These are phyloP conservation scores for Paralagenidium karlingii DNA, from an alignment of 352 stramenopile species.

Conservation along the genomic window DNA sequence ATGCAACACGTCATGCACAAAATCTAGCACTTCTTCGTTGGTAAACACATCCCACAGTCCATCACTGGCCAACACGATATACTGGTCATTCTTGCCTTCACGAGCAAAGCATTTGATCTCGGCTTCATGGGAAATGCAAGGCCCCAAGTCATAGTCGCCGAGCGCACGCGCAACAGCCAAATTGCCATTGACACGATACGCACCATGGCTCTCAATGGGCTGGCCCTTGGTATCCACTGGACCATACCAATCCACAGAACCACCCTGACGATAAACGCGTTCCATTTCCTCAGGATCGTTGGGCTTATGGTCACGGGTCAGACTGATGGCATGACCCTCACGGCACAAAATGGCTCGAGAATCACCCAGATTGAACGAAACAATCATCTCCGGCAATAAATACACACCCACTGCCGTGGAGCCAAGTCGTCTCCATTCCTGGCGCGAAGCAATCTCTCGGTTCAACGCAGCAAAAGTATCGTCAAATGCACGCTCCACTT, in stretches of 20 bases:
- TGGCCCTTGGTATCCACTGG: conserved; percentile 70
- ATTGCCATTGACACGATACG: conserved; percentile 88
- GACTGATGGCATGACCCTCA: conserved; percentile 40
- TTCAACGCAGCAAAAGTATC: conserved; percentile 18
- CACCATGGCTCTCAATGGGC: conserved; percentile 83
- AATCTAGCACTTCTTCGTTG: conserved; percentile 84
- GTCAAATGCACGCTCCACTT: conserved; percentile 20
- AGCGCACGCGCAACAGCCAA: conserved; percentile 85
- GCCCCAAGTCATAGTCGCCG: conserved; percentile 78
- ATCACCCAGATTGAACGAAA: conserved; percentile 90
- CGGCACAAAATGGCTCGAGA: conserved; percentile 89
- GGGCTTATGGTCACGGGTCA: conserved; percentile 85
- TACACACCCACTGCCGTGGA: conserved; percentile 65
- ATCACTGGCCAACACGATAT: conserved; percentile 89
- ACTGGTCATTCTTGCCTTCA: conserved; percentile 76
- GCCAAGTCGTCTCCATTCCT: conserved; percentile 71
- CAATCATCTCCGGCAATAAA: conserved; percentile 62
- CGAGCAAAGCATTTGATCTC: conserved; percentile 72
- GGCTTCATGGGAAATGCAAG: conserved; percentile 71
- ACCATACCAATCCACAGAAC: conserved; percentile 85
- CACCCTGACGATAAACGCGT: conserved; percentile 67
- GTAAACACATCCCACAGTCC: conserved; percentile 92
- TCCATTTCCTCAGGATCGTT: conserved; percentile 67
- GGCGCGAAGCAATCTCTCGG: conserved; percentile 35
- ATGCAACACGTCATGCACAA: conserved; percentile 83